These are phyloP conservation scores for Boletus fagicola DNA, from an alignment of 768 basidiomycete species.

Conservation along the genomic window DNA sequence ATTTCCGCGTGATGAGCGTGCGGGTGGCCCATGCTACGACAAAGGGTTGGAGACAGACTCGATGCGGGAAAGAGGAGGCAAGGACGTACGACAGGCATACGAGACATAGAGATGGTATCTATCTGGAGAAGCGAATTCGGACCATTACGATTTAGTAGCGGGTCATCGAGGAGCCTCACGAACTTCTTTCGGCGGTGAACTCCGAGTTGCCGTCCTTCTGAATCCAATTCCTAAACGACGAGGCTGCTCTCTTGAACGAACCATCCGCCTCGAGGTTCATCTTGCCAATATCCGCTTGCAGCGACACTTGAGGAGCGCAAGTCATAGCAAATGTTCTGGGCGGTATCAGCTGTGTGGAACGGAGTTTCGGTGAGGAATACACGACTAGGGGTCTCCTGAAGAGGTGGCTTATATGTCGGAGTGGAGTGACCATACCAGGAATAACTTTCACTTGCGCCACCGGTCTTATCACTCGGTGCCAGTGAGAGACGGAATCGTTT, in stretches of 20 bases:
- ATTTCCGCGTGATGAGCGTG: slow-evolving; percentile 80
- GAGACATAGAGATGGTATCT: slow-evolving; percentile 93
- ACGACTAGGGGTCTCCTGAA: slow-evolving; percentile 7
- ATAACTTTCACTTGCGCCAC: slow-evolving; percentile 3
- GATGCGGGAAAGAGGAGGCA: neutral
- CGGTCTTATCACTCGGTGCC: neutral
- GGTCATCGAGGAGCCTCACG: slow-evolving; percentile 16
- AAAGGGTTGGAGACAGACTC: neutral
- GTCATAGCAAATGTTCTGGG: slow-evolving; percentile 26
- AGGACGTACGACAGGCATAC: slow-evolving; percentile 71
- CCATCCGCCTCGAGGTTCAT: slow-evolving; percentile 58
- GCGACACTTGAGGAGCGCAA: slow-evolving; percentile 31
- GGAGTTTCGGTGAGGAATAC: neutral
- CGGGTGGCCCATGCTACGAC: slow-evolving; percentile 87
- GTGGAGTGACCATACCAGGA: slow-evolving; percentile 17
- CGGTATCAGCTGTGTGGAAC: neutral
- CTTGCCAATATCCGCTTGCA: slow-evolving; percentile 52
- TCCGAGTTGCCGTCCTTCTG: slow-evolving; percentile 45
- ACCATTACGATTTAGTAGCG: too few species aligned
- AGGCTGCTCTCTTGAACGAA: slow-evolving; percentile 56
- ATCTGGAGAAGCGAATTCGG: slow-evolving; percentile 40
- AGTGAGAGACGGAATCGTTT: neutral
- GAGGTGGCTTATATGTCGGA: slow-evolving; percentile 10
- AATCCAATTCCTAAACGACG: slow-evolving; percentile 56
- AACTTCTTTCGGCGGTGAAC: slow-evolving; percentile 77